These are phyloP conservation scores for Colletotrichum limetticola DNA, from an alignment of 2,329 filamentous ascomycete species.

Conservation along the genomic window DNA sequence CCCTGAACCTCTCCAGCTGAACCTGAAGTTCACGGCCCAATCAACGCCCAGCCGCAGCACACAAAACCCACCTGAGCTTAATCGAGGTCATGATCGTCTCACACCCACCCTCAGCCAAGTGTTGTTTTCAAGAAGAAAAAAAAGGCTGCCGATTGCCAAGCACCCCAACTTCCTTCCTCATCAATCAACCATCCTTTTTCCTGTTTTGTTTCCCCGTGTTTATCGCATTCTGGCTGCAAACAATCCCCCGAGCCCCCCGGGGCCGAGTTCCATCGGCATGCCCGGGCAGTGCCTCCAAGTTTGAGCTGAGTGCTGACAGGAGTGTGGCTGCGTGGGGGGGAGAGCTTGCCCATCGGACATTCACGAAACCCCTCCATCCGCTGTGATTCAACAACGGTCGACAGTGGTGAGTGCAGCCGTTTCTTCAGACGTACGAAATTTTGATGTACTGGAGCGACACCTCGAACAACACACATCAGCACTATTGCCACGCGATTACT, in stretches of 20 bases:
- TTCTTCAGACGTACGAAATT: neutral
- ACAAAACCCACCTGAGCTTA: neutral
- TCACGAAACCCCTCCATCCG: neutral
- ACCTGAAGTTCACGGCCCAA: neutral
- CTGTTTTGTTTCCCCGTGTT: too few species aligned
- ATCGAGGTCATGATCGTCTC: neutral
- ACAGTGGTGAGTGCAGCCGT: neutral
- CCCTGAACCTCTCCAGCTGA: neutral
- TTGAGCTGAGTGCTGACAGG: neutral
- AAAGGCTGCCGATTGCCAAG: too few species aligned
- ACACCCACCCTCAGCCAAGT: neutral
- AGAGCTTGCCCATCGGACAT: neutral
- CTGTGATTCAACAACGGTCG: neutral
- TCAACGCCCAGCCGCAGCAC: neutral
- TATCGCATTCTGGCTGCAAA: neutral
- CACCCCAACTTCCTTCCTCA: too few species aligned
- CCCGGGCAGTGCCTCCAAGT: neutral
- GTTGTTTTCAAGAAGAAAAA: too few species aligned
- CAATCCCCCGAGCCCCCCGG: neutral
- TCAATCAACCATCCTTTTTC: too few species aligned
- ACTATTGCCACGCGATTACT: neutral
- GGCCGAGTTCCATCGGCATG: neutral
- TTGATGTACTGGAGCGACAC: neutral
- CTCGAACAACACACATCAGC: neutral
- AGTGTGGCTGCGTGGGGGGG: neutral